Evolutionary conservation across 306 rosid genomes (phyloP).

Genomic region (Quercus aquifolioides): DNA sequence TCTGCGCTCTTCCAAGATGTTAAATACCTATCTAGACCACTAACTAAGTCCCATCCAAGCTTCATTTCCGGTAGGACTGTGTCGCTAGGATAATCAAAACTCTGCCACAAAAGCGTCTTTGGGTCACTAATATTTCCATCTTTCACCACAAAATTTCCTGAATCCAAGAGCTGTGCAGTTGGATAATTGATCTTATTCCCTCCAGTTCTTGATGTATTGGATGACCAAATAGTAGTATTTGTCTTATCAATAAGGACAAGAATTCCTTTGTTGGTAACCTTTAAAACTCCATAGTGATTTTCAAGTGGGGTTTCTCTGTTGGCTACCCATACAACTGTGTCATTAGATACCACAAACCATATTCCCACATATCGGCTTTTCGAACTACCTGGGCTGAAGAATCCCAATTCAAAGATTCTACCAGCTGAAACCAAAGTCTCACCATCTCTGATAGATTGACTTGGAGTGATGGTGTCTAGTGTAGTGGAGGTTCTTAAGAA

Average conservation of each 20-base stretch:
- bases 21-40: no score
- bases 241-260: no score
- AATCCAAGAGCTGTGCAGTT: constrained; percentile 28
- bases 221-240: no score
- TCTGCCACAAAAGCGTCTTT: constrained; percentile 17
- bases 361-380: constrained; percentile 17
- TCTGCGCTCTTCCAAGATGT: no score
- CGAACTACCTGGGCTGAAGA: constrained; percentile 13
- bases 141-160: constrained; percentile 34
- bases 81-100: constrained; percentile 22
- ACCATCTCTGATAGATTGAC: neutral
- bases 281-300: neutral
- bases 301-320: constrained; percentile 5
- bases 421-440: neutral
- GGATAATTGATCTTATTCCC: neutral
- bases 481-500: no score
- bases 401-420: constrained; percentile 13
- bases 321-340: constrained; percentile 22
- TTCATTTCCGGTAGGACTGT: constrained; percentile 26
- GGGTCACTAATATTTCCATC: neutral
- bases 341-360: constrained; percentile 10
- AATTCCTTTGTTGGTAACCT: neutral
- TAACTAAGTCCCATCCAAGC: no score
- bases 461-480: neutral
- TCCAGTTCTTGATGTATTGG: neutral